These are phyloP conservation scores for Metschnikowia santaceciliae DNA, from an alignment of 805 yeast species.

Conservation along the genomic window DNA sequence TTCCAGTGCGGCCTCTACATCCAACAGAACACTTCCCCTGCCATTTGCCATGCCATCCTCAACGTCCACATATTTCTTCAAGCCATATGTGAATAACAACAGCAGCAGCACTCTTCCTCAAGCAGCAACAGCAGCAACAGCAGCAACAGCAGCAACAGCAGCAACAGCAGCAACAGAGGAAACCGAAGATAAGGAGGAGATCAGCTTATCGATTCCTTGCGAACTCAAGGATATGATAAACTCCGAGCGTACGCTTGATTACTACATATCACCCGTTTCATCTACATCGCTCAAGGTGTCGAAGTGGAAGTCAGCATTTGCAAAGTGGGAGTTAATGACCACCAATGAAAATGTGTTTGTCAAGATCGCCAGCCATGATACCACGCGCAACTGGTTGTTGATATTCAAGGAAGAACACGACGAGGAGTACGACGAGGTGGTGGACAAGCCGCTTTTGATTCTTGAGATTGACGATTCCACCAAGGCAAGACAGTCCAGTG, in stretches of 20 bases:
- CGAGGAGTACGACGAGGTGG: constrained; percentile 24
- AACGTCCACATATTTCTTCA: constrained; percentile 38
- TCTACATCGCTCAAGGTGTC: constrained; percentile 38
- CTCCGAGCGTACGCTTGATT: constrained; percentile 35
- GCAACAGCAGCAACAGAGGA: constrained; percentile 5
- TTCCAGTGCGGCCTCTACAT: constrained; percentile 13
- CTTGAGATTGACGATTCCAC: constrained; percentile 27
- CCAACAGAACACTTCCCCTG: constrained; percentile 25
- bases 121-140: constrained; percentile 3
- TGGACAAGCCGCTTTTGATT: constrained; percentile 36
- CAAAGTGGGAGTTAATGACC: constrained; percentile 45
- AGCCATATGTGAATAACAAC: constrained; percentile 20
- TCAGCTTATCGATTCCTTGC: constrained; percentile 30
- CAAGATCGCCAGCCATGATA: constrained; percentile 37
- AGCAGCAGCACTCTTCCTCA: constrained; percentile 4
- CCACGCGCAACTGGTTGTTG: constrained; percentile 34
- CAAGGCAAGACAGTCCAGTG: constrained; percentile 31
- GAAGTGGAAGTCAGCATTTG: constrained; percentile 39
- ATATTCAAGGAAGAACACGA: constrained; percentile 39
- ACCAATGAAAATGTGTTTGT: constrained; percentile 32
- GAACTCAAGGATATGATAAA: constrained; percentile 36
- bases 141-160: constrained; percentile 5
- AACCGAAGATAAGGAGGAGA: constrained; percentile 13
- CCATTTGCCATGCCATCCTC: constrained; percentile 46
- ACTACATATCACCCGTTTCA: constrained; percentile 31